Evolutionary conservation across 2,329 filamentous ascomycete genomes (phyloP).

Genomic region (Sarocladium oryzae): DNA sequence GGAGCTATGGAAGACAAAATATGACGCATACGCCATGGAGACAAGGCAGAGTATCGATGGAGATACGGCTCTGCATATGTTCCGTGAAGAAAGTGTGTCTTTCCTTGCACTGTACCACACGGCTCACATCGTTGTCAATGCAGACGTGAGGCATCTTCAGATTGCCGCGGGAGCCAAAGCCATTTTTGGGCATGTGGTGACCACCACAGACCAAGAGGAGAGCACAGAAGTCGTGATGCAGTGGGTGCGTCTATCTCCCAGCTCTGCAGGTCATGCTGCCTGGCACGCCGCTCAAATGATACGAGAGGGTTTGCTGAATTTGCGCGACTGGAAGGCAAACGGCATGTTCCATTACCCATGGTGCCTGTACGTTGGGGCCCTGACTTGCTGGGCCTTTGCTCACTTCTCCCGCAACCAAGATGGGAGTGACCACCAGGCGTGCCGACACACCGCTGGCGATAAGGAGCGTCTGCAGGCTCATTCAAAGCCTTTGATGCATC

Average conservation of each 20-base stretch:
- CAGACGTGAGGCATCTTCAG: slow-evolving; percentile 55
- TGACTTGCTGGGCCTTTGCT: slow-evolving; percentile 53
- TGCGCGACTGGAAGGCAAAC: slow-evolving; percentile 44
- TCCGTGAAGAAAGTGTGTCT: slow-evolving; percentile 25
- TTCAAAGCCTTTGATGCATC: slow-evolving; percentile 1
- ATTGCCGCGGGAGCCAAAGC: slow-evolving; percentile 54
- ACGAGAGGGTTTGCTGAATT: slow-evolving; percentile 39
- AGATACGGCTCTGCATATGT: neutral
- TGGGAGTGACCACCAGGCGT: neutral
- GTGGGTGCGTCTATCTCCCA: slow-evolving; percentile 31
- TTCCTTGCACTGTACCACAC: slow-evolving; percentile 52
- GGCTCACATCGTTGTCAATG: slow-evolving; percentile 48
- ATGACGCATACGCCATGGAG: slow-evolving; percentile 39
- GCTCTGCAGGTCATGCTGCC: slow-evolving; percentile 24
- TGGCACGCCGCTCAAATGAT: slow-evolving; percentile 50
- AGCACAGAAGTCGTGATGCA: slow-evolving; percentile 43
- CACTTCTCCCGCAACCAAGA: slow-evolving; percentile 21
- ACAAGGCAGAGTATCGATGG: slow-evolving; percentile 1
- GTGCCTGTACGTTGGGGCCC: slow-evolving; percentile 53
- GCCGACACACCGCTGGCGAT: neutral
- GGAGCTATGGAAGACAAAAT: slow-evolving; percentile 52
- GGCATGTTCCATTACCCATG: slow-evolving; percentile 56
- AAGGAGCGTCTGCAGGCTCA: neutral
- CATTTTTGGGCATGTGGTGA: slow-evolving; percentile 50
- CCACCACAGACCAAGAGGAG: slow-evolving; percentile 40